These are phyloP conservation scores for Fusarium begoniae DNA, from an alignment of 2,329 filamentous ascomycete species.

Conservation along the genomic window DNA sequence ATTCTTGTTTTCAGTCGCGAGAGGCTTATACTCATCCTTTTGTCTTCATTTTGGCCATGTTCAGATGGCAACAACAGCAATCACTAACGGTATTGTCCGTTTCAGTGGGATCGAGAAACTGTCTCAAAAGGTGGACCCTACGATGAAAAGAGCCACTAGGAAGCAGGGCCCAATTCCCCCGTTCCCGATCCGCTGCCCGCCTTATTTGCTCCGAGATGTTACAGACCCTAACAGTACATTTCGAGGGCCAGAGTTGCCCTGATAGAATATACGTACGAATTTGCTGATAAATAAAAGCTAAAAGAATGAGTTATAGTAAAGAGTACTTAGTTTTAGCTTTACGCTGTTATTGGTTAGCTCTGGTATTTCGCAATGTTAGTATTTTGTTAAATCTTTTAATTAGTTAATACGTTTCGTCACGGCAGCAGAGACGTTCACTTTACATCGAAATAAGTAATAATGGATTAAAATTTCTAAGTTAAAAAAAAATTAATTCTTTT, in stretches of 20 bases:
- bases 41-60: background rate
- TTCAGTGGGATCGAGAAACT: background rate
- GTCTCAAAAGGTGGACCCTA: background rate
- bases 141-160: background rate
- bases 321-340: background rate
- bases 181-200: too few relatives aligned
- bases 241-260: background rate
- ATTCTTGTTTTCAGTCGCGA: too few relatives aligned
- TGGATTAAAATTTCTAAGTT: fast-evolving
- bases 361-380: fast-evolving
- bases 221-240: background rate
- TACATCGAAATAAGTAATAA: fast-evolving
- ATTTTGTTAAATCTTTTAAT: fast-evolving
- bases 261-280: background rate
- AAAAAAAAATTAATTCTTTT: too few relatives aligned
- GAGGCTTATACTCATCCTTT: background rate
- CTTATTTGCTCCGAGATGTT: background rate
- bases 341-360: fast-evolving
- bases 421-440: fast-evolving
- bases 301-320: fast-evolving
- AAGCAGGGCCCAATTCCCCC: background rate
- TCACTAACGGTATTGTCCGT: background rate
- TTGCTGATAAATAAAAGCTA: fast-evolving
- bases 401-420: too few relatives aligned
- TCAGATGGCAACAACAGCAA: background rate